These are phyloP conservation scores for Tricholoma flavovirens DNA, from an alignment of 768 basidiomycete species.

Conservation along the genomic window DNA sequence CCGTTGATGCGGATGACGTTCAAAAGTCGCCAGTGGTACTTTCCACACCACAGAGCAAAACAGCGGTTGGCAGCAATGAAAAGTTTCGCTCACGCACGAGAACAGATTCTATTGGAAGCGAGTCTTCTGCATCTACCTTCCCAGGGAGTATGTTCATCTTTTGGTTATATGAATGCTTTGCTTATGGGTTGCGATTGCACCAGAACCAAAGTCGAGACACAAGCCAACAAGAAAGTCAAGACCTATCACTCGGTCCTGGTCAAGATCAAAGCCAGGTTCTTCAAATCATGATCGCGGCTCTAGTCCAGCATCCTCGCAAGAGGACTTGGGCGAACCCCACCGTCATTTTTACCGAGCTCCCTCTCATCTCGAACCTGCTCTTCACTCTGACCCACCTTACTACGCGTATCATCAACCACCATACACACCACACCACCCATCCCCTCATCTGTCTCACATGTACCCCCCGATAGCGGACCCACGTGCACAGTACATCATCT, in stretches of 20 bases:
- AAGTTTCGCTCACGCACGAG: neutral
- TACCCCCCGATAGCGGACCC: slow-evolving; percentile 33
- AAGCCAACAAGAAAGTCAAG: slow-evolving; percentile 3
- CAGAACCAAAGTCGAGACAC: slow-evolving; percentile 4
- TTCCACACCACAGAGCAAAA: neutral
- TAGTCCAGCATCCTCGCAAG: slow-evolving; percentile 5
- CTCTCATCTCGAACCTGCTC: slow-evolving; percentile 12
- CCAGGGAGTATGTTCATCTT: slow-evolving; percentile 2
- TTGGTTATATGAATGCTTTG: neutral
- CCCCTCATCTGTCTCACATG: slow-evolving; percentile 19
- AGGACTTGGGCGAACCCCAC: neutral
- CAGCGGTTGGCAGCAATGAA: neutral
- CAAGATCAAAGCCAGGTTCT: neutral
- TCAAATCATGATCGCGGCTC: slow-evolving; percentile 4
- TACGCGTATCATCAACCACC: slow-evolving; percentile 14
- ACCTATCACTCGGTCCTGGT: slow-evolving; percentile 6
- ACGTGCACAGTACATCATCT: slow-evolving; percentile 36
- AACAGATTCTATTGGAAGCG: slow-evolving; percentile 4
- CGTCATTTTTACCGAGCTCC: slow-evolving; percentile 10
- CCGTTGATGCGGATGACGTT: neutral
- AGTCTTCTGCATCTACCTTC: neutral
- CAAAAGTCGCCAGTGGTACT: neutral
- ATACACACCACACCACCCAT: slow-evolving; percentile 14
- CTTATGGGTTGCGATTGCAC: neutral
- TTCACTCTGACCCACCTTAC: slow-evolving; percentile 15